phyloP scores from a whole-genome alignment of 2,329 filamentous ascomycete species.

The Cladosporium sphaerospermum region DNA sequence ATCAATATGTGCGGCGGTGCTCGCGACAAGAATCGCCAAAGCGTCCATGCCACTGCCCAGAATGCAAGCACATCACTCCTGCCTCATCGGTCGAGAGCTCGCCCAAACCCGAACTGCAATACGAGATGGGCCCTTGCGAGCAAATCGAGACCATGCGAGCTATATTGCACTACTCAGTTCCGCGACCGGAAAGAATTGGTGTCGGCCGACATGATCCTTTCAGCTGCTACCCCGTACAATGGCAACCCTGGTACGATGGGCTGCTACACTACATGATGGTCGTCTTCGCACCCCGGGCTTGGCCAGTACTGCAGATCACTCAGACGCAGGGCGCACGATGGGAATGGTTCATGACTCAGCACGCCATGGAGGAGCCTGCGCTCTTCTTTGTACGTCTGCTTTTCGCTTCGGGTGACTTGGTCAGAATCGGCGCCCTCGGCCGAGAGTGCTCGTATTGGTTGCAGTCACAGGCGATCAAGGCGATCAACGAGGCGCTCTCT shows the following conservation, averaged over 20 bases:
- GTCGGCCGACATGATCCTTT: slow-evolving; percentile 19
- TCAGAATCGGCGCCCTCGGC: slow-evolving; percentile 19
- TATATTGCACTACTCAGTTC: not conserved
- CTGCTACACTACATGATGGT: slow-evolving; percentile 31
- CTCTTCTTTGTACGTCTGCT: slow-evolving; percentile 30
- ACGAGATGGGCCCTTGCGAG: not conserved
- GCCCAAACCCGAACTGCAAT: not conserved
- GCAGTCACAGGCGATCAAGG: slow-evolving; percentile 24
- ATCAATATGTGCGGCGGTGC: not conserved
- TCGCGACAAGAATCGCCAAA: not conserved
- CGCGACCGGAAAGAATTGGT: not conserved
- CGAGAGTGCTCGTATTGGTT: slow-evolving; percentile 24
- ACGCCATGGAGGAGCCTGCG: slow-evolving; percentile 27
- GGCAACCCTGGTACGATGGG: slow-evolving; percentile 25
- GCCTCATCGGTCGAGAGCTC: not conserved
- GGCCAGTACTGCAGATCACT: slow-evolving; percentile 28
- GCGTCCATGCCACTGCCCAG: not conserved
- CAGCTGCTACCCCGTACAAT: slow-evolving; percentile 28
- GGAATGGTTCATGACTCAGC: slow-evolving; percentile 30
- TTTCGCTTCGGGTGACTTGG: slow-evolving; percentile 29
- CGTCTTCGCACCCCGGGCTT: slow-evolving; percentile 29
- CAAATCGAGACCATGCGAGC: slow-evolving; percentile 5
- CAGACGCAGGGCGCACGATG: slow-evolving; percentile 23
- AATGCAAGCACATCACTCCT: not conserved
- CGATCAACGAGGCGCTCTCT: slow-evolving; percentile 23